These are phyloP conservation scores for Amborella trichopoda DNA, from an alignment of 164 flowering plant genomes.

Conservation along the genomic window DNA sequence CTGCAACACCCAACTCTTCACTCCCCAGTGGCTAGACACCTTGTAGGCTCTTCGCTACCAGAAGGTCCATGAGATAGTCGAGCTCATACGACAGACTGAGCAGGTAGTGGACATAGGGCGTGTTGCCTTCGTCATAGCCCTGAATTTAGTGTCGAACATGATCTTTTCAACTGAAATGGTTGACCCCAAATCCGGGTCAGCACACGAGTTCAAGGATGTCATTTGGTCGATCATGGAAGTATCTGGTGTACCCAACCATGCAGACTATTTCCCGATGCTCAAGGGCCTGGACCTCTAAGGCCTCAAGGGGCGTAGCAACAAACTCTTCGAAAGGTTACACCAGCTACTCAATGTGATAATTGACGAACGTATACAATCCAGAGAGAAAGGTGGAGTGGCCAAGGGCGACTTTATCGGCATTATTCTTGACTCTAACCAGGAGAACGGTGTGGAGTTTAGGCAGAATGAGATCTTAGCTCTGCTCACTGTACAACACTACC, in stretches of 20 bases:
- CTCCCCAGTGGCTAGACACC: too few species aligned
- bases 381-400: conserved; percentile 13
- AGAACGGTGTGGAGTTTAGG: too few species aligned
- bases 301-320: conserved; percentile 15
- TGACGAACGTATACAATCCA: conserved; percentile 19
- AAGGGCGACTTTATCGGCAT: too few species aligned
- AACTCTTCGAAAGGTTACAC: conserved; percentile 19
- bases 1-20: too few species aligned
- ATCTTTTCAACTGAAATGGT: conserved; percentile 20
- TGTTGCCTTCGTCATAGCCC: conserved; percentile 13
- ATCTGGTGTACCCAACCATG: conserved; percentile 19
- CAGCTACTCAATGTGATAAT: conserved; percentile 22
- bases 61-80: too few species aligned
- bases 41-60: too few species aligned
- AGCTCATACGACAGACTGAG: too few species aligned
- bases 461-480: too few species aligned
- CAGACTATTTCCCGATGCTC: conserved; percentile 19
- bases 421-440: too few species aligned
- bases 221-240: conserved; percentile 20
- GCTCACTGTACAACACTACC: too few species aligned
- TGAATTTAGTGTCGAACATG: conserved; percentile 20
- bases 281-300: conserved; percentile 21
- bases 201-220: conserved; percentile 20
- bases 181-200: conserved; percentile 14
- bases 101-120: conserved; percentile 13